phyloP scores from a whole-genome alignment of 768 basidiomycete species.

The Xanthoconium purpureum region DNA sequence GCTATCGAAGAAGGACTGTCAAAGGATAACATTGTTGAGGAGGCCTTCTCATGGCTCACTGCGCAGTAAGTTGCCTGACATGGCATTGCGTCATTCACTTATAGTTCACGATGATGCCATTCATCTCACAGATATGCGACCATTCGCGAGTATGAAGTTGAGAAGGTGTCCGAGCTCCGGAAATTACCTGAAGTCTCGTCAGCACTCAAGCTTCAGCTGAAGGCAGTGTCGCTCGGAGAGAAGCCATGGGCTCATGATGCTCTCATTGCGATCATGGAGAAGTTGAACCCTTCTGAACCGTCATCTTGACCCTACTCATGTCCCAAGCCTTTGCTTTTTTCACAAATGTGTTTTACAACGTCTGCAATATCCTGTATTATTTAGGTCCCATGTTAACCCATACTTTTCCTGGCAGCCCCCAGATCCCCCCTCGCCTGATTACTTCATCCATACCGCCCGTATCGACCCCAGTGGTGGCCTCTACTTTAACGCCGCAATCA shows the following conservation, averaged over 20 bases:
- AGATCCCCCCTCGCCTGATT: conserved; percentile 65
- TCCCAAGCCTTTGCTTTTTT: not conserved
- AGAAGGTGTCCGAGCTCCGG: conserved; percentile 17
- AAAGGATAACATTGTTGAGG: conserved; percentile 25
- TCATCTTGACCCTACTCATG: not conserved
- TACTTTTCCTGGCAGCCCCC: conserved; percentile 66
- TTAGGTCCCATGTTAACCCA: conserved; percentile 36
- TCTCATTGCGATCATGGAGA: conserved; percentile 26
- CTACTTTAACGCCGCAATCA: conserved; percentile 26
- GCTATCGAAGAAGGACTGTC: conserved; percentile 25
- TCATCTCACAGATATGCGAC: conserved; percentile 12
- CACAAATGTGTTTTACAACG: not conserved
- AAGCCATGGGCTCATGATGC: conserved; percentile 26
- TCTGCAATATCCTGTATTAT: conserved; percentile 4
- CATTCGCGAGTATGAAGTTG: conserved; percentile 17
- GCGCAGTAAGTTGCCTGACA: conserved; percentile 24
- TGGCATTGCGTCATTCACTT: not conserved
- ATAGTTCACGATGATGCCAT: not conserved
- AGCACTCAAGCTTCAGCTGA: conserved; percentile 24
- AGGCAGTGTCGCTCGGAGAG: conserved; percentile 21
- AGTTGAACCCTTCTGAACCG: conserved; percentile 11
- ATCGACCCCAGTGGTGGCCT: conserved; percentile 42
- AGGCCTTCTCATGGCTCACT: conserved; percentile 32
- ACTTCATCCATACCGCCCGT: conserved; percentile 62
- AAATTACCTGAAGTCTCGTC: conserved; percentile 20